Percentiles rank a stretch among this genome's conserved stretches.
These are phyloP conservation scores for Sonneratia alba DNA, from an alignment of 345 rosid genomes.

Conservation along the genomic window DNA sequence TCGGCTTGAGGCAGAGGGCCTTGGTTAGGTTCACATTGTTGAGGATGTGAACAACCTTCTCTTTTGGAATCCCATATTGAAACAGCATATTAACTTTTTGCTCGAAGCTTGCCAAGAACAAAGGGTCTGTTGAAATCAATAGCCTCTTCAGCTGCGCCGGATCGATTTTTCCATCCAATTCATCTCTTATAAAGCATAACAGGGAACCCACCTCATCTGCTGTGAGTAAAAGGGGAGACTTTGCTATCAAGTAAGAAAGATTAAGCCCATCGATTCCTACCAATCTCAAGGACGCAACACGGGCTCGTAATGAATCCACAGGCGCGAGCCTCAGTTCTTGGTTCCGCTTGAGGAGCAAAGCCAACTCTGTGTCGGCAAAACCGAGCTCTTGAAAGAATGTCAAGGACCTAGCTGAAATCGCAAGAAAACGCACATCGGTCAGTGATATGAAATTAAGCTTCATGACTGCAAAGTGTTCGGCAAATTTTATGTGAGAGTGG, in stretches of 20 bases:
- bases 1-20: conserved; percentile 44
- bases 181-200: conserved; percentile 30
- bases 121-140: conserved; percentile 27
- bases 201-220: conserved; percentile 40
- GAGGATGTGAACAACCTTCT: conserved; percentile 46
- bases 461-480: conserved; percentile 18
- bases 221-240: conserved; percentile 36
- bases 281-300: conserved; percentile 36
- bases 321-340: conserved; percentile 25
- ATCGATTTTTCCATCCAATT: conserved; percentile 39
- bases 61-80: conserved; percentile 36
- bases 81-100: conserved; percentile 21
- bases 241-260: conserved; percentile 40
- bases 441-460: not conserved
- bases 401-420: conserved; percentile 15
- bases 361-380: conserved; percentile 26
- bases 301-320: conserved; percentile 26
- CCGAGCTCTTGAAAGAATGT: conserved; percentile 20
- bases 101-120: conserved; percentile 36
- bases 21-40: conserved; percentile 50
- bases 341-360: conserved; percentile 26
- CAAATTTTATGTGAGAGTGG: conserved; percentile 15
- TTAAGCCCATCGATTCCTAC: conserved; percentile 36
- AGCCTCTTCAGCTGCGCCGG: conserved; percentile 39
- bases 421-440: not conserved